These are phyloP conservation scores for Metarhizium anisopliae DNA, from an alignment of 2,329 filamentous ascomycete species.

Conservation along the genomic window DNA sequence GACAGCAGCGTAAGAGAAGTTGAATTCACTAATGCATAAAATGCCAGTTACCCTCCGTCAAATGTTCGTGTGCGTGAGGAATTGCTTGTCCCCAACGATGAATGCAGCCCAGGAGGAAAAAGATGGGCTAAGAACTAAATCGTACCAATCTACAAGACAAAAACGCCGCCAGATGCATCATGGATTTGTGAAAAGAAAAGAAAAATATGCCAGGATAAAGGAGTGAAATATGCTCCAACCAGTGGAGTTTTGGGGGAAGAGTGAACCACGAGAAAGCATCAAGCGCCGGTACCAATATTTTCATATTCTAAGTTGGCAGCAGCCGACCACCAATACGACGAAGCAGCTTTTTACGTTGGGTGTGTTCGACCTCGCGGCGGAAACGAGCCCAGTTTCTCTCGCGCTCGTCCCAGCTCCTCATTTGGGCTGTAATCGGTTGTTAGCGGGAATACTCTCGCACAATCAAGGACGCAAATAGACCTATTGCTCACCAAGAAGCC, in stretches of 20 bases:
- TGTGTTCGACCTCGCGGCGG: conserved; percentile 28
- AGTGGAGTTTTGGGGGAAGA: neutral
- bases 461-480: neutral
- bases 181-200: conserved; percentile 1
- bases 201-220: neutral
- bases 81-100: neutral
- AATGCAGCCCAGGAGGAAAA: neutral
- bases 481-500: conserved; percentile 42
- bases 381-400: conserved; percentile 37
- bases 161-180: conserved; percentile 8
- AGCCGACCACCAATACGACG: conserved; percentile 29
- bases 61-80: neutral
- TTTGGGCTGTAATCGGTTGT: conserved; percentile 31
- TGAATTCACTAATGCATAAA: neutral
- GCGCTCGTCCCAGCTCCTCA: conserved; percentile 41
- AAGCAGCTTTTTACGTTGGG: conserved; percentile 27
- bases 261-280: conserved; percentile 1
- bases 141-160: conserved; percentile 2
- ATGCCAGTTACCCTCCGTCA: neutral
- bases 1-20: conserved; percentile 10
- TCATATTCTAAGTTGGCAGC: conserved; percentile 7
- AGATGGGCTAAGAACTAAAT: neutral
- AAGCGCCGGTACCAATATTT: neutral
- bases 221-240: neutral
- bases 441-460: neutral